phyloP scores from a whole-genome alignment of 148 eudicot species.

The Chenopodium quinoa region DNA sequence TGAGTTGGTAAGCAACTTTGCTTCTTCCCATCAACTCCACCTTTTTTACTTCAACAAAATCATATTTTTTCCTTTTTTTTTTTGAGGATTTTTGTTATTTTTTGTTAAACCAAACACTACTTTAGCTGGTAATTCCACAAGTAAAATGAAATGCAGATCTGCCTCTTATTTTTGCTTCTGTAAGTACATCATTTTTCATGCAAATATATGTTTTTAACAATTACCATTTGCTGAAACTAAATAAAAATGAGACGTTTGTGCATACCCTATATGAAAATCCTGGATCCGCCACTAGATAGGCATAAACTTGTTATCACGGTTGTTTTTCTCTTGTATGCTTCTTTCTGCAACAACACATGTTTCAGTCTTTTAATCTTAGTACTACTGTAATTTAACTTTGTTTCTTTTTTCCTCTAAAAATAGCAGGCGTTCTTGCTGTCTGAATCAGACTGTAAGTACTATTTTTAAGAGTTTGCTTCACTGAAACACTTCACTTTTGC shows the following conservation, averaged over 20 bases:
- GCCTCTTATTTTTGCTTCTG: neutral
- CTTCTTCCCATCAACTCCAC: conserved; percentile 24
- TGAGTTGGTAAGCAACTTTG: conserved; percentile 34
- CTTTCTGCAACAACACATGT: neutral
- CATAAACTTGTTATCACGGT: neutral
- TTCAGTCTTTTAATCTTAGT: conserved; percentile 4
- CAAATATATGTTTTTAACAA: neutral
- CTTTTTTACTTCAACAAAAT: neutral
- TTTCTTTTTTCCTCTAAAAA: conserved; percentile 8
- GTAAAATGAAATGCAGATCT: conserved; percentile 26
- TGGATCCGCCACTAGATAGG: no score
- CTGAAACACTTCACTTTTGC: conserved; percentile 27
- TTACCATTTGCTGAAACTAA: neutral
- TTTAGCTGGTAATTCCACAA: neutral
- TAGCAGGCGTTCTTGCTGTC: conserved; percentile 27
- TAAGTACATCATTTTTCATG: conserved; percentile 20
- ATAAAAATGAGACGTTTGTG: neutral
- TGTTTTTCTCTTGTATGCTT: neutral
- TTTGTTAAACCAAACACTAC: conserved; percentile 9
- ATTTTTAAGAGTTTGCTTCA: conserved; percentile 25
- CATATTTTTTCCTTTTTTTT: neutral
- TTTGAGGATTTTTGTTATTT: neutral
- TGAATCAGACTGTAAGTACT: conserved; percentile 9
- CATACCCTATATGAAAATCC: no score
- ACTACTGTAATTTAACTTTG: neutral